These are phyloP conservation scores for Henningerozyma blattae DNA, from an alignment of 805 yeast genomes.

Conservation along the genomic window DNA sequence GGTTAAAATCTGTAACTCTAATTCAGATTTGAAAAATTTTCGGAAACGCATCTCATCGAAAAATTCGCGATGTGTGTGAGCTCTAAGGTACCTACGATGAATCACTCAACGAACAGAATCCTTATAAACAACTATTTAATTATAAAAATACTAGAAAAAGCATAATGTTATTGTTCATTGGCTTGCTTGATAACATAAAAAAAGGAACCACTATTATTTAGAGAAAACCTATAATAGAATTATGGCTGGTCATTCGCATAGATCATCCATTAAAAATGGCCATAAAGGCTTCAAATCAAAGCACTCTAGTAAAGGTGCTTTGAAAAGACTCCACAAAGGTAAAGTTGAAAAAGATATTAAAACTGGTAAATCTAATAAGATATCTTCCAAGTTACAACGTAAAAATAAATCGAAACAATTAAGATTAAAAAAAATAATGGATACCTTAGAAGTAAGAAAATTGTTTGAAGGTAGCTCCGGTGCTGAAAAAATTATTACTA, in stretches of 20 bases:
- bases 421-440: constrained; percentile 56
- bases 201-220: no score
- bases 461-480: constrained; percentile 73
- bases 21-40: no score
- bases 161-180: background rate
- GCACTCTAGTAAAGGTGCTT: constrained; percentile 79
- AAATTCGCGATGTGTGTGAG: no score
- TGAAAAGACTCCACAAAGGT: constrained; percentile 74
- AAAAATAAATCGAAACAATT: constrained; percentile 70
- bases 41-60: no score
- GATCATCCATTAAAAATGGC: constrained; percentile 70
- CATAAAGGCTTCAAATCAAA: constrained; percentile 87
- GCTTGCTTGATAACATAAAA: no score
- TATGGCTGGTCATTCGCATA: constrained; percentile 74
- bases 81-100: no score
- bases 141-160: background rate
- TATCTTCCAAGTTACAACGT: constrained; percentile 46
- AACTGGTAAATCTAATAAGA: constrained; percentile 20
- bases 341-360: constrained; percentile 64
- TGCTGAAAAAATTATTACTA: constrained; percentile 72
- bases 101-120: no score
- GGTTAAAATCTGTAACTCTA: no score
- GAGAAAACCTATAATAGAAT: no score
- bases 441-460: constrained; percentile 45
- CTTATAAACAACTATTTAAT: no score